A percentile compares a stretch with the other conserved stretches of the same genome.
phyloP scores from a whole-genome alignment of 352 stramenopile genomes.

The Globisporangium spinosum region DNA sequence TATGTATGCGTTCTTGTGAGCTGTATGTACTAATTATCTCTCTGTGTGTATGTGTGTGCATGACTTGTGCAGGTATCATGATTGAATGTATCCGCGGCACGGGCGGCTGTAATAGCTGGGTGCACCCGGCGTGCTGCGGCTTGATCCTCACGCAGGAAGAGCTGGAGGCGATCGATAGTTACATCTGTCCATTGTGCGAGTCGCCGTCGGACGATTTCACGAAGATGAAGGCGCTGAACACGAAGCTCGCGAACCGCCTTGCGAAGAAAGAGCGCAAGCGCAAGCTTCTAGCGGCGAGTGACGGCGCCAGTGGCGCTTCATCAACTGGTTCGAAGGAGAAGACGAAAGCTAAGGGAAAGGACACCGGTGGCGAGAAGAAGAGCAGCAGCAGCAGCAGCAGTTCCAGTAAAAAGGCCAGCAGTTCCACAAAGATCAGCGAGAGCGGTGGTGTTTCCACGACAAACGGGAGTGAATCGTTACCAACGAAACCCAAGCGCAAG shows the following conservation, averaged over 20 bases:
- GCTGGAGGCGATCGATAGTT: constrained; percentile 78
- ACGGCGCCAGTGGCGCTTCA: neutral
- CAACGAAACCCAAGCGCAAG: constrained; percentile 17
- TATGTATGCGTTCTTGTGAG: neutral
- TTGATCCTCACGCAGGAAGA: constrained; percentile 85
- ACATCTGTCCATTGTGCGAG: constrained; percentile 86
- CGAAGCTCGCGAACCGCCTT: constrained; percentile 61
- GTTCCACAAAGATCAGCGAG: neutral
- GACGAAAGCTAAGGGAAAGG: constrained; percentile 10
- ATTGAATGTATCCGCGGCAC: constrained; percentile 90
- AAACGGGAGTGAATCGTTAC: neutral
- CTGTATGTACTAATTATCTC: constrained; percentile 1
- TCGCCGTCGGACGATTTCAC: constrained; percentile 59
- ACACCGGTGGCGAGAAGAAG: constrained; percentile 16
- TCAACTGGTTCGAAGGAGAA: constrained; percentile 2
- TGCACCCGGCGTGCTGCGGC: constrained; percentile 86
- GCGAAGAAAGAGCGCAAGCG: constrained; percentile 46
- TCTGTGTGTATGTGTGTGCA: neutral
- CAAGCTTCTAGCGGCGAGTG: constrained; percentile 19
- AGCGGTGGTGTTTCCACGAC: neutral
- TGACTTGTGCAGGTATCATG: constrained; percentile 73
- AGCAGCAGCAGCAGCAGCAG: constrained; percentile 7
- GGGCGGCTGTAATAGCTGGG: constrained; percentile 89
- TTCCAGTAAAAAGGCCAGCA: constrained; percentile 1
- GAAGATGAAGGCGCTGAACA: constrained; percentile 68